Evolutionary conservation across 2,329 filamentous ascomycete species (phyloP).

Genomic region (Xylariaceae sp.): DNA sequence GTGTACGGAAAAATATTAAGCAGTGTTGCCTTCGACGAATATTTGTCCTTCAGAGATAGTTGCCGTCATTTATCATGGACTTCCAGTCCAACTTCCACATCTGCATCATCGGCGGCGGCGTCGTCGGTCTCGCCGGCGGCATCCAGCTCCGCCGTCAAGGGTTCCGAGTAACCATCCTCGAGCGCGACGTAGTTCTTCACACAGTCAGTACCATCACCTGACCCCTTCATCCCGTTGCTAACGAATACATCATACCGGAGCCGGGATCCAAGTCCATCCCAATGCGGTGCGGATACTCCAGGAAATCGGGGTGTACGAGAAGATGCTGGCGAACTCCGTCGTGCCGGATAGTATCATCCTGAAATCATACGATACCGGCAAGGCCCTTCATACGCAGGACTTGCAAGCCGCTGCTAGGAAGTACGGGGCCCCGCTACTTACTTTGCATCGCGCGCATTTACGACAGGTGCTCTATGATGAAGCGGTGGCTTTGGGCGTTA

Average conservation of each 20-base stretch:
- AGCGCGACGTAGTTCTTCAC: slow-evolving; percentile 17
- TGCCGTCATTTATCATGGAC: background rate
- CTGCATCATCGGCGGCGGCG: slow-evolving; percentile 22
- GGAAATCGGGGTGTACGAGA: slow-evolving; percentile 20
- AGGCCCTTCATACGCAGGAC: slow-evolving; percentile 21
- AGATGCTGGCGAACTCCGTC: slow-evolving; percentile 17
- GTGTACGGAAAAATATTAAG: no score
- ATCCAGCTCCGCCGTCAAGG: slow-evolving; percentile 22
- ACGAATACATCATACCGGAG: slow-evolving; percentile 13
- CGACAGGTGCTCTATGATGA: slow-evolving; percentile 21
- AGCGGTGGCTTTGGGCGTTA: slow-evolving; percentile 18
- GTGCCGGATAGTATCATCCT: slow-evolving; percentile 16
- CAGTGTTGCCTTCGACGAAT: no score
- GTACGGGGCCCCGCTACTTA: slow-evolving; percentile 21
- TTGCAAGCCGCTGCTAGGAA: slow-evolving; percentile 8
- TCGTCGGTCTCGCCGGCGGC: slow-evolving; percentile 19
- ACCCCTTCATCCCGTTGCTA: background rate
- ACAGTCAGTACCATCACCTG: slow-evolving; percentile 12
- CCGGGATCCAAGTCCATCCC: slow-evolving; percentile 24
- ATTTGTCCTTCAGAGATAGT: no score
- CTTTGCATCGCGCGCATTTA: slow-evolving; percentile 22
- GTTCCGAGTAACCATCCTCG: slow-evolving; percentile 21
- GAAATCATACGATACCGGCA: slow-evolving; percentile 20
- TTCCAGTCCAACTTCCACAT: slow-evolving; percentile 14
- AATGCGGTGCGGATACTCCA: slow-evolving; percentile 21